These are phyloP conservation scores for Chlorophyllum brunneum DNA, from an alignment of 768 basidiomycete species.

Conservation along the genomic window DNA sequence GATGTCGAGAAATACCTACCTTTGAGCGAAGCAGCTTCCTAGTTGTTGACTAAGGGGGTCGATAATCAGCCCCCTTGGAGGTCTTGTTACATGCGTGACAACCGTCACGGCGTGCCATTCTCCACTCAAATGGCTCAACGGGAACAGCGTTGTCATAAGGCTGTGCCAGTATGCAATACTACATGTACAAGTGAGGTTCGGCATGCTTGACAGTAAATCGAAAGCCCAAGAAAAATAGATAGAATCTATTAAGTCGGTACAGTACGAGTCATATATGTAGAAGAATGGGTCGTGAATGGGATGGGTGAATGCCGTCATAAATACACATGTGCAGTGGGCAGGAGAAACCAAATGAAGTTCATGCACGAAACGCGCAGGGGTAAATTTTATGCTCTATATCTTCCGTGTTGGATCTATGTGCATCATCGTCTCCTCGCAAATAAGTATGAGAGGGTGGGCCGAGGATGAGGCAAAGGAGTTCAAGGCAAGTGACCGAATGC, in stretches of 20 bases:
- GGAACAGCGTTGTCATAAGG: not conserved
- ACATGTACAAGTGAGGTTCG: too few relatives aligned
- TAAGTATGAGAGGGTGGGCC: slow-evolving; percentile 8
- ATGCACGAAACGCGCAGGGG: not conserved
- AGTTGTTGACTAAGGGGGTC: slow-evolving; percentile 3
- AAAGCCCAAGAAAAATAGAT: not conserved
- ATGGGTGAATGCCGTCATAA: not conserved
- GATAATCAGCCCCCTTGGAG: not conserved
- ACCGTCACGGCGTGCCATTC: not conserved
- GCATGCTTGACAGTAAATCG: too few relatives aligned
- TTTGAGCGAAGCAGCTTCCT: not conserved
- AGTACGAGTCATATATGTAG: not conserved
- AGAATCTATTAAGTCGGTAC: slow-evolving; percentile 10
- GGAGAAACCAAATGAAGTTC: not conserved
- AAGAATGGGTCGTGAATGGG: not conserved
- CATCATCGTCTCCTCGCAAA: slow-evolving; percentile 1
- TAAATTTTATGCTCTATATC: slow-evolving; percentile 9
- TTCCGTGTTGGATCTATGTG: slow-evolving; percentile 1
- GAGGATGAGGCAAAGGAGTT: not conserved
- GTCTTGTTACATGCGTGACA: slow-evolving; percentile 1
- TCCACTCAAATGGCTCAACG: slow-evolving; percentile 1
- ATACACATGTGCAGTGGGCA: slow-evolving; percentile 1
- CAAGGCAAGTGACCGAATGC: not conserved
- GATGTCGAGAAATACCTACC: not conserved
- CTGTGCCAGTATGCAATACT: not conserved